Conservation (phyloP, 164 flowering plant genomes). For the Akebia trifoliata region DNA sequence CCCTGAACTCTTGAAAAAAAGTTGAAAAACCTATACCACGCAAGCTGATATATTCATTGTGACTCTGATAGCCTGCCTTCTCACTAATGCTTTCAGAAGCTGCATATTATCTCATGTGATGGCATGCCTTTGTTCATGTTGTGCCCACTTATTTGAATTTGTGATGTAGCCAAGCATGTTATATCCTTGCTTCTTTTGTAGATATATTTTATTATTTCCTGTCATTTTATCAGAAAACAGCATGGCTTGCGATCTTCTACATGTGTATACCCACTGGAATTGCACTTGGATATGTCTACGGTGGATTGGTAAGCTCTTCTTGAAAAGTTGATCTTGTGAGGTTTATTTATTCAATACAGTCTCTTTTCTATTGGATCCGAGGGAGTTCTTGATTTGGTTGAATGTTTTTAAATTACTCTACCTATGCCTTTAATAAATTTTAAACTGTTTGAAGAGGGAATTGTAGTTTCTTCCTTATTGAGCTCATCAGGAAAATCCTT, state of each 20-base stretch:
- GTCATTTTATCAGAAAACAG: conserved; percentile 46
- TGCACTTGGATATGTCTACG: conserved; percentile 72
- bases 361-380: neutral
- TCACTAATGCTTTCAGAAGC: too few relatives aligned
- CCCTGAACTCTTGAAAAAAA: too few relatives aligned
- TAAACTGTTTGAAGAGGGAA: too few relatives aligned
- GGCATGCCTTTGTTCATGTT: neutral
- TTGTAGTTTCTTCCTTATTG: too few relatives aligned
- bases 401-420: neutral
- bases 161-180: neutral
- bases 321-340: neutral
- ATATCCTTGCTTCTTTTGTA: neutral
- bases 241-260: conserved; percentile 66
- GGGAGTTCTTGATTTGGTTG: neutral
- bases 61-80: too few relatives aligned
- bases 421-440: too few relatives aligned
- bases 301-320: conserved; percentile 53
- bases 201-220: neutral
- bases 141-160: neutral
- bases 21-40: too few relatives aligned
- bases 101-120: neutral
- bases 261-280: conserved; percentile 75
- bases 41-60: too few relatives aligned
- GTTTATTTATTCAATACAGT: neutral
- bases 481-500: too few relatives aligned